Base-by-base conservation (phyloP, 139 green algal genomes). In the Protoeuglena noctilucae region DNA sequence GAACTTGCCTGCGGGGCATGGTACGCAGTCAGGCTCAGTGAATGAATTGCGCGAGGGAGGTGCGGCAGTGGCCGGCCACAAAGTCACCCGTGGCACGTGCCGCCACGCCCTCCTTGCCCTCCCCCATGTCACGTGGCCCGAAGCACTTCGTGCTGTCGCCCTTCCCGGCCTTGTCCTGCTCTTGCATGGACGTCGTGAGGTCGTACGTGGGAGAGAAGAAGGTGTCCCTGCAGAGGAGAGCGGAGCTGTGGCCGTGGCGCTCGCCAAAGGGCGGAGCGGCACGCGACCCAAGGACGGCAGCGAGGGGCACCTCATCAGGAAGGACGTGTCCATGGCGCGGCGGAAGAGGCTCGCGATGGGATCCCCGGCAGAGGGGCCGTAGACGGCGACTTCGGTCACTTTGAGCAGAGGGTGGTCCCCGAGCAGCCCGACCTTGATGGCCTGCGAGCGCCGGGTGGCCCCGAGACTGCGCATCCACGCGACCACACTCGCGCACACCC, bases 351-450 rank as follows among this genome's bases (percentile, higher is more conserved):
- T n/a, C n/a, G n/a, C n/a, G n/a, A n/a, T n/a, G n/a, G n/a, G n/a
- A n/a, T n/a, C n/a, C n/a, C n/a, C n/a, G n/a, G n/a, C n/a, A n/a
- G n/a, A n/a, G n/a, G n/a, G n/a, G n/a, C n/a, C n/a, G n/a, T n/a
- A n/a, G n/a, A n/a, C 45, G 45, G 72, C 77, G 66, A 81, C 46
- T 25, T 77, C 53, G 7, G 64, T 62, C 12, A 54, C 56, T 7
- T 76, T 85, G 21, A 88, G 53, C 6, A 81, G 48, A 86, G 67
- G 14, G 34, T 12, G 9, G 12, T 7, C 34, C 9, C 9, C 12
- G 34, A 12, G 9, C 9, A 43, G 34, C 9, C 9, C 34, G 34
- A 43, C 34, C 34, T 7, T 43, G 9, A 43, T 7, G 34, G 34
- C 34, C 34, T 7, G 9, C 9, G 7, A 12, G 34, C 9, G 34